phyloP scores from a whole-genome alignment of 1,284 basidiomycete genomes.

The Dichomitus squalens region DNA sequence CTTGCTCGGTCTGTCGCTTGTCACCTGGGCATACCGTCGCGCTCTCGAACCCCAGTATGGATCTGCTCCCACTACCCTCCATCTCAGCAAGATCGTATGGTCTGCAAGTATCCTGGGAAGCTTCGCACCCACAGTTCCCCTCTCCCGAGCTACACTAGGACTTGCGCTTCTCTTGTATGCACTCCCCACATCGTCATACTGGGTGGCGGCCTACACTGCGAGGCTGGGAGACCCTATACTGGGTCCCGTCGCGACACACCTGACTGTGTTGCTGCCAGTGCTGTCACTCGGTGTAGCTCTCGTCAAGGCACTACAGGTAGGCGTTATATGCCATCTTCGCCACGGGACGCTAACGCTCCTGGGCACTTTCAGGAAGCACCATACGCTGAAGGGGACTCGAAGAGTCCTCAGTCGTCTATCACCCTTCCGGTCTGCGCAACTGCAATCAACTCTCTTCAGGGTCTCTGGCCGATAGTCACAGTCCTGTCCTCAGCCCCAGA shows the following conservation, averaged over 20 bases:
- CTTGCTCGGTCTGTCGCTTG: slow-evolving; percentile 48
- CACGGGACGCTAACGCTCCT: not conserved
- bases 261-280: slow-evolving; percentile 55
- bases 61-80: slow-evolving; percentile 47
- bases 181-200: slow-evolving; percentile 65
- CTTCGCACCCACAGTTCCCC: slow-evolving; percentile 37
- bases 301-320: slow-evolving; percentile 46
- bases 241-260: slow-evolving; percentile 63
- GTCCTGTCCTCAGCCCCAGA: slow-evolving; percentile 17
- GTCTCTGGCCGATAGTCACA: slow-evolving; percentile 30
- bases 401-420: slow-evolving; percentile 28
- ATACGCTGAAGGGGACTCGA: slow-evolving; percentile 15
- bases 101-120: slow-evolving; percentile 39
- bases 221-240: slow-evolving; percentile 51
- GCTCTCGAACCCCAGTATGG: slow-evolving; percentile 62
- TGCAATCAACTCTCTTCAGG: slow-evolving; percentile 32
- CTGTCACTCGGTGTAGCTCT: slow-evolving; percentile 49
- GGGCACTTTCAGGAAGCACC: slow-evolving; percentile 15
- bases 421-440: slow-evolving; percentile 33
- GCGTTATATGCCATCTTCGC: slow-evolving; percentile 27
- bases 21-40: slow-evolving; percentile 55
- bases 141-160: slow-evolving; percentile 37
- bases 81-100: slow-evolving; percentile 49
- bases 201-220: slow-evolving; percentile 58
- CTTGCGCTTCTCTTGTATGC: slow-evolving; percentile 50